Base-by-base conservation (phyloP, 306 rosid species). In the Abrus precatorius region DNA sequence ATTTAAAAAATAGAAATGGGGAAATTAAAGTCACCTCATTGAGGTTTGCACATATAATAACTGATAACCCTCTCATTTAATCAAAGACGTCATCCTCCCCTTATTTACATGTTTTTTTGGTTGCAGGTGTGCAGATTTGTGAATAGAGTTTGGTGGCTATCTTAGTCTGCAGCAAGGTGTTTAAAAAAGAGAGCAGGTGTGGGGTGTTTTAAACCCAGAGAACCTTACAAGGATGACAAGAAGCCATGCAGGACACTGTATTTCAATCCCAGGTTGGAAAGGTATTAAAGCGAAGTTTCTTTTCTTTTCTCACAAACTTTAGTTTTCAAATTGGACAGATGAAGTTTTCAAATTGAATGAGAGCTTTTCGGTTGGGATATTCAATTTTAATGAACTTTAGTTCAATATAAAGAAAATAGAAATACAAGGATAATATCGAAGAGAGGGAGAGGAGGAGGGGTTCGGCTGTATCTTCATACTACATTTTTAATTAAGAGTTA, bases 91-190 rank as follows among this genome's bases (percentile, higher is more conserved):
- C 5, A 29, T 12, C 7, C 70, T 32, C 49, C 14, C 77, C 34
- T 47, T 56, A 7, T 48, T 34, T 55, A 60, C 33, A 47, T 9
- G 32, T 7, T 34, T 70, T 40, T 34, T 70, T 38, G 57, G 40
- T 48, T 44, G 56, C 52, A 69, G 10, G 41, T 47, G 27, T 28
- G 20, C 29, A 20, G 7, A 9, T 67, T 44, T 14, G 54, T 5
- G 9, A 1, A 1, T 48, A 36, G 7, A 6, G 36, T 1, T 64
- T 64, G 11, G 70, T 49, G 59, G 61, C 52, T 49, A 49, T 62
- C 12, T 29, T 48, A 52, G 38, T 27, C 72, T 63, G 63, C 80
- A 34, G 11, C 28, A 44, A 63, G 63, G 74, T 67, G 68, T 55
- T 56, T 78, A 53, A 67, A 67, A 52, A 33, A 54, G n/a, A 28